Base-by-base conservation (phyloP, 257 asterid species). In the Verbena officinalis region DNA sequence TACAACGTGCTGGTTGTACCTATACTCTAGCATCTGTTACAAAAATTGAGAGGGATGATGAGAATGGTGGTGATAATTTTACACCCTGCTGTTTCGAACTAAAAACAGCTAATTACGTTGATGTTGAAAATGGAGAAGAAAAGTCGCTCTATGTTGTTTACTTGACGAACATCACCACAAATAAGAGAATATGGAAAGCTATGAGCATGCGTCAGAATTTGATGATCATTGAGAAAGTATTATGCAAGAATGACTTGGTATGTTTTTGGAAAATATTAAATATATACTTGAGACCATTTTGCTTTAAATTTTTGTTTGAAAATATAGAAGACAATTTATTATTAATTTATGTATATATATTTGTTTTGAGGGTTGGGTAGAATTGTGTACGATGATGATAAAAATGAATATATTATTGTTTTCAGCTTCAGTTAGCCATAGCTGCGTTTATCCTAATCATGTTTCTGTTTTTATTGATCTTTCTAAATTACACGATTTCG, bases 171-270 rank as follows among this genome's bases (percentile, higher is more conserved):
- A 20, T 78, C 5, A 54, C 72, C 1, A 45, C 86, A 0, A 52
- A 78, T 6, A 70, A 65, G 59, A 70, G 87, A 36, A 75, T 85
- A 33, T 85, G 96, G 96, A 72, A 69, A 20, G 77, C 77, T 0
- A 16, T 85, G 61, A 24, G 22, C 33, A 75, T 65, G 87, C 68
- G 64, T 0, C 65, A 36, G 24, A 83, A 81, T 57, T 55, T 75
- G 27, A 57, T n/a, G 7, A 52, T 81, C 23, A 55, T 85, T 5
- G 62, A 65, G 58, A 75, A 69, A 36, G 60, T 81, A 39, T 61
- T 88, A n/a, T 3, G 57, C 68, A 33, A 46, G 30, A 46, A 55
- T 51, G 61, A 36, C 11, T 15, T 51, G 88, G 95, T 87, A 69
- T 50, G 80, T 24, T 1, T 55, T 11, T 33, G 10, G 40, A 36